Percentiles rank a stretch among this genome's conserved stretches.
These are phyloP conservation scores for Penicillium coprophilum DNA, from an alignment of 495 filamentous ascomycete genomes.

Conservation along the genomic window DNA sequence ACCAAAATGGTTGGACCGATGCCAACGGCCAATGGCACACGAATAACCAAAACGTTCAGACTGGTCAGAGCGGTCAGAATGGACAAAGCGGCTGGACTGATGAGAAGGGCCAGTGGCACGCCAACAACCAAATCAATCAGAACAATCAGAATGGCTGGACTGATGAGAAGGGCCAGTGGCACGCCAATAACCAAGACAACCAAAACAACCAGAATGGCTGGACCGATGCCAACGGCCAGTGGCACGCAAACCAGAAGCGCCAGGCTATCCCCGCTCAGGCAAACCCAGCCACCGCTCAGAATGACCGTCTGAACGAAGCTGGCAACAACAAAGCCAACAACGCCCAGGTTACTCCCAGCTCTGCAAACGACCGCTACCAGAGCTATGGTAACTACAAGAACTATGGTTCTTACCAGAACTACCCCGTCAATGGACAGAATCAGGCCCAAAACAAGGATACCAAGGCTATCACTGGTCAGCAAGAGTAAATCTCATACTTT, in stretches of 20 bases:
- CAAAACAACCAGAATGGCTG: slow-evolving; percentile 16
- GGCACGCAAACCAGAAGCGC: slow-evolving; percentile 22
- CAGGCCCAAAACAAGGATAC: slow-evolving; percentile 8
- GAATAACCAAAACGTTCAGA: slow-evolving; percentile 10
- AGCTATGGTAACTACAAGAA: slow-evolving; percentile 16
- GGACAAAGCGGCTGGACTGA: slow-evolving; percentile 19
- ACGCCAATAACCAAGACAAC: slow-evolving; percentile 14
- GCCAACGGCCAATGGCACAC: no score
- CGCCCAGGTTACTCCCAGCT: slow-evolving; percentile 13
- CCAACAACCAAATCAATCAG: slow-evolving; percentile 14
- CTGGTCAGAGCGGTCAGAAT: slow-evolving; percentile 6
- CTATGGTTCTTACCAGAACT: slow-evolving; percentile 14
- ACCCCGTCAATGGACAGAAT: slow-evolving; percentile 5
- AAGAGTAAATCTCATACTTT: slow-evolving; percentile 9
- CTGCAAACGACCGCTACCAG: slow-evolving; percentile 1
- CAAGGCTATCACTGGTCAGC: slow-evolving; percentile 14
- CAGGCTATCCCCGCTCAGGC: slow-evolving; percentile 1
- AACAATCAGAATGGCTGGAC: slow-evolving; percentile 22
- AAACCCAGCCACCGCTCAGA: background rate
- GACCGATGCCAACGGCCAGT: slow-evolving; percentile 18
- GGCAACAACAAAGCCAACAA: background rate
- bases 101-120: slow-evolving; percentile 15
- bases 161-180: slow-evolving; percentile 23
- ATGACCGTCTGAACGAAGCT: slow-evolving; percentile 1
- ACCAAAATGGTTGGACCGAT: slow-evolving; percentile 1